These are phyloP conservation scores for Chrysosporium queenslandicum DNA, from an alignment of 2,329 filamentous ascomycete species.

Conservation along the genomic window DNA sequence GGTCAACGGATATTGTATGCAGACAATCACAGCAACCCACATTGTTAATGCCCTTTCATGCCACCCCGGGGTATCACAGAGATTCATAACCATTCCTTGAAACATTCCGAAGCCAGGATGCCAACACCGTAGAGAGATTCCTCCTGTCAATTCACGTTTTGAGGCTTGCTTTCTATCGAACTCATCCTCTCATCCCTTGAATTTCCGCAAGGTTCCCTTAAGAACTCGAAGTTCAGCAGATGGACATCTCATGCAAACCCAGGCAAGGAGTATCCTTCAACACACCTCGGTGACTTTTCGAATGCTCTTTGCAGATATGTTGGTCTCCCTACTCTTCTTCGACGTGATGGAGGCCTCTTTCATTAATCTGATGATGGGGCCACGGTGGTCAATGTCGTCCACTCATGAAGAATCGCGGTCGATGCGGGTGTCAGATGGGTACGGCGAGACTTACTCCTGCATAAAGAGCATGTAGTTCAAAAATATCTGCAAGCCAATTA, in stretches of 20 bases:
- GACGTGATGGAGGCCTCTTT: conserved; percentile 69
- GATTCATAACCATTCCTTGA: background rate
- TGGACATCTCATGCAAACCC: background rate
- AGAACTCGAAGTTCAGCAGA: background rate
- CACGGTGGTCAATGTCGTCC: conserved; percentile 3
- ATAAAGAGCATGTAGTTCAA: conserved; percentile 78
- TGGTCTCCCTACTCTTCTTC: conserved; percentile 62
- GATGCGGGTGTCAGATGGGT: background rate
- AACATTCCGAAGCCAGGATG: background rate
- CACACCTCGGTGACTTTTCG: conserved; percentile 66
- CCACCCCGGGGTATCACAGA: background rate
- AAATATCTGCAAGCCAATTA: conserved; percentile 55
- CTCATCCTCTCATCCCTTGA: conserved; percentile 48
- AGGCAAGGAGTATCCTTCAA: background rate
- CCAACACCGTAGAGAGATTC: background rate
- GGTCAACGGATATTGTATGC: too few relatives aligned
- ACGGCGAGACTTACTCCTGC: conserved; percentile 43
- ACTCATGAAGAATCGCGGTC: background rate
- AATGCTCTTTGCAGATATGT: conserved; percentile 63
- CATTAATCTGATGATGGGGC: conserved; percentile 49
- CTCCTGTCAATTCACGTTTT: too few relatives aligned
- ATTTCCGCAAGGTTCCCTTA: conserved; percentile 57
- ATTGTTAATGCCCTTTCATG: background rate
- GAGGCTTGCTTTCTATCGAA: too few relatives aligned
- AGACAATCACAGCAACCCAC: too few relatives aligned